These are phyloP conservation scores for Zygosaccharomyces bailii DNA, from an alignment of 805 yeast species.

Conservation along the genomic window DNA sequence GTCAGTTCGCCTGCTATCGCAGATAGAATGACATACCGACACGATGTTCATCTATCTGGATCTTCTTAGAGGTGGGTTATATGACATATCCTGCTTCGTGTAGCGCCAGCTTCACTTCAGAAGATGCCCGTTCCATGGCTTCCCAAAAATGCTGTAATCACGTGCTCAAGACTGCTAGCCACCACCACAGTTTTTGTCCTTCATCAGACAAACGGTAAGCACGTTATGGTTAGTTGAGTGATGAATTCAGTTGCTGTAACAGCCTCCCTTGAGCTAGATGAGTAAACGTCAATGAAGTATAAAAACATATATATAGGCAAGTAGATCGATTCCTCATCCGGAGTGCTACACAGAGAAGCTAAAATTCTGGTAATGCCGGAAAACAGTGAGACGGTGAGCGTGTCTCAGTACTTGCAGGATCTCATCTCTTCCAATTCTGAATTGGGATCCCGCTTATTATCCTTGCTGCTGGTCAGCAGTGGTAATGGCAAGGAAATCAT, in stretches of 20 bases:
- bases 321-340: neutral
- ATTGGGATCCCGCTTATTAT: slow-evolving; percentile 31
- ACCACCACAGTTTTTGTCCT: slow-evolving; percentile 7
- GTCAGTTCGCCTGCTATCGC: too few species aligned
- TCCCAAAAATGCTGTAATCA: neutral
- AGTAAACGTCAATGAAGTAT: neutral
- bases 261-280: neutral
- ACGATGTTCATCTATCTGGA: too few species aligned
- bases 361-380: neutral
- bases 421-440: slow-evolving; percentile 30
- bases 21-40: too few species aligned
- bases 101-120: too few species aligned
- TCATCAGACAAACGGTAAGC: neutral
- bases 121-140: neutral
- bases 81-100: too few species aligned
- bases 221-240: neutral
- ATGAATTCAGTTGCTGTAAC: neutral
- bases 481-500: slow-evolving; percentile 32
- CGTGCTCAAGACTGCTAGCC: slow-evolving; percentile 1
- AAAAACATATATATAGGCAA: neutral
- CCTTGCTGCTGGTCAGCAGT: slow-evolving; percentile 31
- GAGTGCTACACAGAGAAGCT: neutral
- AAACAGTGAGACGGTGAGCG: slow-evolving; percentile 6
- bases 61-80: too few species aligned
- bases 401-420: slow-evolving; percentile 19